Conservation (phyloP, 78 protist species). For the Dictyostelium purpureum region DNA sequence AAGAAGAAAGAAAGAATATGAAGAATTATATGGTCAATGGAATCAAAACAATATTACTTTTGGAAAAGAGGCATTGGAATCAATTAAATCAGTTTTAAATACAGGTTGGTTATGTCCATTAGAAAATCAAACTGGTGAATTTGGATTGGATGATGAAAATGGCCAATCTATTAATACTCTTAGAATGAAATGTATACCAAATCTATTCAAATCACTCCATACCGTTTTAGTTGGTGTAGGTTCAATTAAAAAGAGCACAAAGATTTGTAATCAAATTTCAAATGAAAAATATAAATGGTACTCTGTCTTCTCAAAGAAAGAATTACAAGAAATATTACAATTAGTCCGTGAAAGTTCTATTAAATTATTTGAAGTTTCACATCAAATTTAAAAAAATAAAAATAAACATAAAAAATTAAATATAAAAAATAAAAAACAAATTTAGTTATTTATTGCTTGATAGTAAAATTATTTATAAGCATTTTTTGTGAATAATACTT, state of each 20-base stretch:
- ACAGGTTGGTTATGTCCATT: constrained; percentile 65
- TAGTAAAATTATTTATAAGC: too few species aligned
- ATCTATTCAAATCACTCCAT: constrained; percentile 17
- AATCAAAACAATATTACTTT: constrained; percentile 29
- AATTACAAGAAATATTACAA: constrained; percentile 36
- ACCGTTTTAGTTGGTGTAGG: constrained; percentile 2
- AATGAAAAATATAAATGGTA: constrained; percentile 66
- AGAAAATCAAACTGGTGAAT: constrained; percentile 18
- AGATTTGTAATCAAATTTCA: constrained; percentile 7
- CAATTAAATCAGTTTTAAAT: background rate
- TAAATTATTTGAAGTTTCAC: constrained; percentile 7
- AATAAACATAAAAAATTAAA: background rate
- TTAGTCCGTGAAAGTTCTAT: constrained; percentile 14
- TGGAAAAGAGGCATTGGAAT: constrained; percentile 28
- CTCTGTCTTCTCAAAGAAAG: constrained; percentile 9
- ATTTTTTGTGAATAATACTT: background rate
- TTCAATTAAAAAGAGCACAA: constrained; percentile 5
- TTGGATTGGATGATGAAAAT: constrained; percentile 9
- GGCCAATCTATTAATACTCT: background rate
- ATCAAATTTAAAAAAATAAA: background rate
- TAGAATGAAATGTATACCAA: constrained; percentile 38
- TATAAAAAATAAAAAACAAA: too few species aligned
- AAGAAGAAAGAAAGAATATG: constrained; percentile 34
- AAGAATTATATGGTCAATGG: constrained; percentile 46
- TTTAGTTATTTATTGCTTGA: background rate